A percentile compares a stretch with the other conserved stretches of the same genome.
These are phyloP conservation scores for Fonsecaea erecta DNA, from an alignment of 2,329 filamentous ascomycete genomes.

Conservation along the genomic window DNA sequence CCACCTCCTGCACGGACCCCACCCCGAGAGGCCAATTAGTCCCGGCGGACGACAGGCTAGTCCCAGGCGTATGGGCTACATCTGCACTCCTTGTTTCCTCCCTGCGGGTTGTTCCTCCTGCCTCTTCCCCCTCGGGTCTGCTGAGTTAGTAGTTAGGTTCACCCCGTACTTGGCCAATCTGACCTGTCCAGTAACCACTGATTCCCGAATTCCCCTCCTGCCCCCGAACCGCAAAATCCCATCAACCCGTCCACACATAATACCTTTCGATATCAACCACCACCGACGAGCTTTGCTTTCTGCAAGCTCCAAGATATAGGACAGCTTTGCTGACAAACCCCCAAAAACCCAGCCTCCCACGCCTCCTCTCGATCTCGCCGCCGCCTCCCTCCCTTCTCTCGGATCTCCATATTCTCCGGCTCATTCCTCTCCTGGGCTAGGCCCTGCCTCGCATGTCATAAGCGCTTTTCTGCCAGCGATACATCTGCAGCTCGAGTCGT, in stretches of 20 bases:
- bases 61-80: neutral
- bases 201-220: constrained; percentile 2
- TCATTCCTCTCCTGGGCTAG: constrained; percentile 20
- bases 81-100: constrained; percentile 12
- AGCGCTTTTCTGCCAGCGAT: constrained; percentile 25
- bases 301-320: neutral
- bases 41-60: neutral
- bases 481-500: constrained; percentile 22
- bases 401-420: constrained; percentile 1
- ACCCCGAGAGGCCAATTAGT: constrained; percentile 1
- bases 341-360: constrained; percentile 11
- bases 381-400: constrained; percentile 13
- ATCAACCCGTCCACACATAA: neutral
- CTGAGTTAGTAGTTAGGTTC: neutral
- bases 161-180: neutral
- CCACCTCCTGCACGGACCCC: neutral
- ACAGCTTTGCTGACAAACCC: constrained; percentile 6
- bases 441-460: constrained; percentile 24
- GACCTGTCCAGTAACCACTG: neutral
- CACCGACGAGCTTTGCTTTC: neutral
- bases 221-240: neutral
- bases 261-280: neutral
- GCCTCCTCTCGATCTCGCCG: constrained; percentile 6
- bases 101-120: neutral
- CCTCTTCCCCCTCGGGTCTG: neutral